A percentile compares a stretch with the other conserved stretches of the same genome.
Conservation (phyloP, 306 rosid genomes). For the Gastrolobium bilobum region DNA sequence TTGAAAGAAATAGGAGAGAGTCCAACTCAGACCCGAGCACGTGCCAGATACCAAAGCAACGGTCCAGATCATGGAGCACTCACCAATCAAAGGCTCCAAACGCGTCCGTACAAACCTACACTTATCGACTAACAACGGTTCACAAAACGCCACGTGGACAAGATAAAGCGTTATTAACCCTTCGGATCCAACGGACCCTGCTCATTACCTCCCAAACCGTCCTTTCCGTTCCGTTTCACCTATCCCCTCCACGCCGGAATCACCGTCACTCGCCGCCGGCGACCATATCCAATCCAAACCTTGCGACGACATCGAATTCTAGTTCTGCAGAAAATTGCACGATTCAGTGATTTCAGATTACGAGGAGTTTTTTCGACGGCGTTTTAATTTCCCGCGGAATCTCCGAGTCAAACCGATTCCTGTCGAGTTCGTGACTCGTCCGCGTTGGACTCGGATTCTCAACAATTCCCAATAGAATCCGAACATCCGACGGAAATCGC, state of each 20-base stretch:
- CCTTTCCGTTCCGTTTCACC: constrained; percentile 35
- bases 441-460: not conserved
- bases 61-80: constrained; percentile 53
- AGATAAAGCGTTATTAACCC: constrained; percentile 62
- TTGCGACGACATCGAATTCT: not conserved
- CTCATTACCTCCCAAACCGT: constrained; percentile 57
- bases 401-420: constrained; percentile 22
- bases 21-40: constrained; percentile 60
- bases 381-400: constrained; percentile 32
- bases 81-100: constrained; percentile 28
- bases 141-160: constrained; percentile 58
- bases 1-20: constrained; percentile 13
- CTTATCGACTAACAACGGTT: constrained; percentile 77
- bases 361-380: not conserved
- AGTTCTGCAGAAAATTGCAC: not conserved
- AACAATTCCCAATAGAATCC: not conserved
- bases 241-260: constrained; percentile 31
- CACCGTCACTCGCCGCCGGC: not conserved
- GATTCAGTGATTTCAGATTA: not conserved
- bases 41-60: constrained; percentile 51
- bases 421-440: not conserved
- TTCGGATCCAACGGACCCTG: constrained; percentile 62
- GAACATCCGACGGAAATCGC: not conserved
- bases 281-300: not conserved
- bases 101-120: constrained; percentile 42